These are phyloP conservation scores for Misopates orontium DNA, from an alignment of 257 asterid species.

Conservation along the genomic window DNA sequence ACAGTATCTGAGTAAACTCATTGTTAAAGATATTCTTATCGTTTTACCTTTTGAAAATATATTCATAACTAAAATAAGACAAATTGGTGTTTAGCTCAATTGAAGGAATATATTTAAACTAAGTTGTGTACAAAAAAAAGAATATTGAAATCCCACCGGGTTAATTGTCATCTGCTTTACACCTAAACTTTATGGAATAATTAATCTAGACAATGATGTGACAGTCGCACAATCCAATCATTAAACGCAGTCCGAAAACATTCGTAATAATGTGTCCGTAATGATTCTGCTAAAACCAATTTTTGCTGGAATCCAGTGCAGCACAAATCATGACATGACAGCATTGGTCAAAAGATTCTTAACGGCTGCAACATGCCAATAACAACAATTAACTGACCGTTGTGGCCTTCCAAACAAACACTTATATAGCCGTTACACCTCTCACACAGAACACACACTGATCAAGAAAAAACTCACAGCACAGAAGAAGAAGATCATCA, in stretches of 20 bases:
- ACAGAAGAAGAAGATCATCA: background rate
- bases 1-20: too few species aligned
- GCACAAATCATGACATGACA: conserved; percentile 27
- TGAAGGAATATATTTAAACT: too few species aligned
- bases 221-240: conserved; percentile 32
- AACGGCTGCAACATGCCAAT: conserved; percentile 76
- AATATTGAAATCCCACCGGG: too few species aligned
- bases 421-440: conserved; percentile 46
- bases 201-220: too few species aligned
- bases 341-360: conserved; percentile 36
- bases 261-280: conserved; percentile 27
- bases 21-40: too few species aligned
- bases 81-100: too few species aligned
- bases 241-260: conserved; percentile 16
- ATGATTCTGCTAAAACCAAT: conserved; percentile 44
- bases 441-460: conserved; percentile 11
- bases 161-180: too few species aligned
- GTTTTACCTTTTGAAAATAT: too few species aligned
- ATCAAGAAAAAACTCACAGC: background rate
- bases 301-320: conserved; percentile 54
- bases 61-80: too few species aligned
- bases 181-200: too few species aligned
- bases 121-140: too few species aligned
- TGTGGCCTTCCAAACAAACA: conserved; percentile 47
- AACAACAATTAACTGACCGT: conserved; percentile 67